Evolutionary conservation across 2,329 filamentous ascomycete species (phyloP).

Genomic region (Canariomyces notabilis): DNA sequence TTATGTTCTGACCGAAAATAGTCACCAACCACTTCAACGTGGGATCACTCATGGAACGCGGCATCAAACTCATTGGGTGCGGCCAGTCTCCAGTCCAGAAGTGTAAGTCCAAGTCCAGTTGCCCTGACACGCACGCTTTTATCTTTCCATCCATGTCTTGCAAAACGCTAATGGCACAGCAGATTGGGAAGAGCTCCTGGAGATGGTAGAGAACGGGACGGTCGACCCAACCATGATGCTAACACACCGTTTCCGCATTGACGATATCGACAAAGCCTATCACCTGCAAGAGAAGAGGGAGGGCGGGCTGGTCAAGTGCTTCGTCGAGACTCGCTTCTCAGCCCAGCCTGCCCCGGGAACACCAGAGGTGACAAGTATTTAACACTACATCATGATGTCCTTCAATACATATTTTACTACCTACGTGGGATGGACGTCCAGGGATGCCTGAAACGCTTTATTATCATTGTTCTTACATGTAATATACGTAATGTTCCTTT

Average conservation of each 20-base stretch:
- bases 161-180: background rate
- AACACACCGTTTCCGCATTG: slow-evolving; percentile 14
- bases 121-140: background rate
- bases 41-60: slow-evolving; percentile 15
- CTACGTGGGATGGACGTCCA: no score
- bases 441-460: no score
- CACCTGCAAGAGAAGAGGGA: slow-evolving; percentile 14
- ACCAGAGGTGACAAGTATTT: slow-evolving; percentile 12
- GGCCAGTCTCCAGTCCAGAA: slow-evolving; percentile 16
- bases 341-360: slow-evolving; percentile 6
- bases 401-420: no score
- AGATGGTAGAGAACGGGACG: slow-evolving; percentile 11
- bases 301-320: slow-evolving; percentile 14
- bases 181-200: slow-evolving; percentile 14
- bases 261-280: slow-evolving; percentile 15
- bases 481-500: no score
- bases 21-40: slow-evolving; percentile 19
- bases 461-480: no score
- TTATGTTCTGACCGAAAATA: background rate
- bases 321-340: slow-evolving; percentile 15
- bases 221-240: slow-evolving; percentile 14
- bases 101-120: slow-evolving; percentile 13
- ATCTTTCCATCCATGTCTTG: background rate
- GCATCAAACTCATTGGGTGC: slow-evolving; percentile 14
- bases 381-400: background rate